Evolutionary conservation across 1,284 basidiomycete species (phyloP).

Genomic region (Malassezia globosa): DNA sequence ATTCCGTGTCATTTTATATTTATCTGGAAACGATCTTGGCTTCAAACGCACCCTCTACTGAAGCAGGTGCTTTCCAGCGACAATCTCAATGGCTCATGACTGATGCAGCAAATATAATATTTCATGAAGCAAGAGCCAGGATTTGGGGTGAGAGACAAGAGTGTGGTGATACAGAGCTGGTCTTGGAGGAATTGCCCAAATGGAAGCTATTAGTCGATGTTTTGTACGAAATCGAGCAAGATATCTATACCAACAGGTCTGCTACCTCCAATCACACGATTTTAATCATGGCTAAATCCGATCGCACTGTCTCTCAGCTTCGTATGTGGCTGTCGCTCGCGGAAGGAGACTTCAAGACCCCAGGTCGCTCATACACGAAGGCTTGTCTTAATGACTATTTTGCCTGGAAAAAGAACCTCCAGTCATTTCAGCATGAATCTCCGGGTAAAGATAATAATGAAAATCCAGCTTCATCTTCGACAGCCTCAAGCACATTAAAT

Average conservation of each 20-base stretch:
- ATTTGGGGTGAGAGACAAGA: constrained; percentile 51
- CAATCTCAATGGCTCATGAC: constrained; percentile 76
- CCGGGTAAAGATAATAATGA: no score
- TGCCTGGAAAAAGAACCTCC: constrained; percentile 65
- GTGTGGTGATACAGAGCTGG: constrained; percentile 25
- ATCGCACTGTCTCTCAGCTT: constrained; percentile 32
- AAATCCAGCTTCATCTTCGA: background rate
- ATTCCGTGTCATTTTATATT: constrained; percentile 76
- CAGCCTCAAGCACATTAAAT: no score
- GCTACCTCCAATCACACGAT: constrained; percentile 32
- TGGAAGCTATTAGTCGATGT: constrained; percentile 78
- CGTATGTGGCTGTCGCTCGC: constrained; percentile 26
- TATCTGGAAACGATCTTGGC: constrained; percentile 84
- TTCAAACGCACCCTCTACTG: constrained; percentile 53
- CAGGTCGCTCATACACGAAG: constrained; percentile 3
- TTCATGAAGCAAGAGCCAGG: constrained; percentile 66
- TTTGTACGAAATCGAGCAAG: constrained; percentile 80
- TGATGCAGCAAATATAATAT: constrained; percentile 77
- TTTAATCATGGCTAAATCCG: constrained; percentile 38
- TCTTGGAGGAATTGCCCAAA: constrained; percentile 88
- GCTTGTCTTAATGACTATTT: constrained; percentile 57
- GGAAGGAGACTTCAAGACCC: background rate
- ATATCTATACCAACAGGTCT: constrained; percentile 54
- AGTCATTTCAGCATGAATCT: constrained; percentile 15
- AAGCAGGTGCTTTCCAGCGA: constrained; percentile 49